Percentiles rank a stretch among this genome's conserved stretches.
These are phyloP conservation scores for Glycine tomentella DNA, from an alignment of 306 rosid genomes.

Conservation along the genomic window DNA sequence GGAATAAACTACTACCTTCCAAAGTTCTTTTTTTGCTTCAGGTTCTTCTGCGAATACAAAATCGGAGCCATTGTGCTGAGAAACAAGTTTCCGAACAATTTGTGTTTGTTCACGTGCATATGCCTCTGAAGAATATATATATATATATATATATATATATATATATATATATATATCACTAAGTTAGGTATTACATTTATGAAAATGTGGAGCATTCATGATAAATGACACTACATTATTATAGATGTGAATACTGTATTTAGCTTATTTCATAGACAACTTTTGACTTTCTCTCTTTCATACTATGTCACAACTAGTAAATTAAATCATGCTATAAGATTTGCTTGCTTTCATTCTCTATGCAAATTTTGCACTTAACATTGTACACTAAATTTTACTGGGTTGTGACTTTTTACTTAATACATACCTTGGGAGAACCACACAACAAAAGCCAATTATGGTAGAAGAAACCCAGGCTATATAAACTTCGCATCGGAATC, in stretches of 20 bases:
- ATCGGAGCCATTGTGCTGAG: conserved; percentile 92
- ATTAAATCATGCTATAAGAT: conserved; percentile 21
- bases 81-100: conserved; percentile 80
- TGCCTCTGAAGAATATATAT: conserved; percentile 68
- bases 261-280: background rate
- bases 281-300: background rate
- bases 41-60: conserved; percentile 92
- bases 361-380: background rate
- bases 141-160: conserved; percentile 10
- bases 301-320: background rate
- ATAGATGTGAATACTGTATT: background rate
- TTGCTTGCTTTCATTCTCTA: background rate
- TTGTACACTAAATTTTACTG: background rate
- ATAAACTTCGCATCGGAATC: background rate
- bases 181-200: conserved; percentile 28
- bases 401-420: background rate
- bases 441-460: background rate
- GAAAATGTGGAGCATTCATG: conserved; percentile 31
- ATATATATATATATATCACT: conserved; percentile 12
- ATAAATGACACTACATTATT: conserved; percentile 5
- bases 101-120: conserved; percentile 92
- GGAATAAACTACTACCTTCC: conserved; percentile 69
- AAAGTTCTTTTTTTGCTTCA: conserved; percentile 83
- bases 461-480: background rate
- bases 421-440: background rate